A percentile compares a stretch with the other conserved stretches of the same genome.
These are phyloP conservation scores for Stentor coeruleus DNA, from an alignment of 73 alveolate species.

Conservation along the genomic window DNA sequence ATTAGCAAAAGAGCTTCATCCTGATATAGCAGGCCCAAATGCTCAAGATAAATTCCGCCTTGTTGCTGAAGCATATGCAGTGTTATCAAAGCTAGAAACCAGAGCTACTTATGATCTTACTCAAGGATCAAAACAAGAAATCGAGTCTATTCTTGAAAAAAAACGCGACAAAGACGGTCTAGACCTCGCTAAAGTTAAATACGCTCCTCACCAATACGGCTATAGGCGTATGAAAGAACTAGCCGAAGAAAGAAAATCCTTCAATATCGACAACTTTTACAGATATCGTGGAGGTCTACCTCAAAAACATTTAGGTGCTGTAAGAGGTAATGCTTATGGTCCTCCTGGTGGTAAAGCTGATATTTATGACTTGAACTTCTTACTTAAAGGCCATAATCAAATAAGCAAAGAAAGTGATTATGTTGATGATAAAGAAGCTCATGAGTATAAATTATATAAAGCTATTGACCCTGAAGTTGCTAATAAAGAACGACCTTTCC, in stretches of 20 bases:
- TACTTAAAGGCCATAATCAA: background rate
- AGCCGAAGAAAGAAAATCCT: slow-evolving; percentile 25
- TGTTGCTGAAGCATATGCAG: slow-evolving; percentile 48
- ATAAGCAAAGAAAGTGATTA: background rate
- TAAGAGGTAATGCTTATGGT: slow-evolving; percentile 22
- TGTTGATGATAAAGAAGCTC: slow-evolving; percentile 19
- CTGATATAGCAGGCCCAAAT: slow-evolving; percentile 55
- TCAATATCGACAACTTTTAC: slow-evolving; percentile 19
- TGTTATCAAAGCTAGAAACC: slow-evolving; percentile 29
- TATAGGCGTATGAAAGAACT: slow-evolving; percentile 17
- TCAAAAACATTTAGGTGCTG: slow-evolving; percentile 6
- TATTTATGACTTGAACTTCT: background rate
- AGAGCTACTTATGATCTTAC: slow-evolving; percentile 21
- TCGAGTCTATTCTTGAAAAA: slow-evolving; percentile 14
- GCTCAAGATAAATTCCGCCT: slow-evolving; percentile 49
- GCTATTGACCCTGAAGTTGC: background rate
- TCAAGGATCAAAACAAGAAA: slow-evolving; percentile 16
- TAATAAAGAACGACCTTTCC: background rate
- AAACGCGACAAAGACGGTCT: slow-evolving; percentile 4
- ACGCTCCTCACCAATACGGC: slow-evolving; percentile 22
- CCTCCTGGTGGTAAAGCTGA: background rate
- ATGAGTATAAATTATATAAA: background rate
- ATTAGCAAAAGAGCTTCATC: slow-evolving; percentile 62
- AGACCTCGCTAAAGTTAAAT: background rate
- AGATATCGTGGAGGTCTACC: slow-evolving; percentile 28